Conservation (phyloP, 2,329 filamentous ascomycete genomes). For the Cladophialophora exuberans region DNA sequence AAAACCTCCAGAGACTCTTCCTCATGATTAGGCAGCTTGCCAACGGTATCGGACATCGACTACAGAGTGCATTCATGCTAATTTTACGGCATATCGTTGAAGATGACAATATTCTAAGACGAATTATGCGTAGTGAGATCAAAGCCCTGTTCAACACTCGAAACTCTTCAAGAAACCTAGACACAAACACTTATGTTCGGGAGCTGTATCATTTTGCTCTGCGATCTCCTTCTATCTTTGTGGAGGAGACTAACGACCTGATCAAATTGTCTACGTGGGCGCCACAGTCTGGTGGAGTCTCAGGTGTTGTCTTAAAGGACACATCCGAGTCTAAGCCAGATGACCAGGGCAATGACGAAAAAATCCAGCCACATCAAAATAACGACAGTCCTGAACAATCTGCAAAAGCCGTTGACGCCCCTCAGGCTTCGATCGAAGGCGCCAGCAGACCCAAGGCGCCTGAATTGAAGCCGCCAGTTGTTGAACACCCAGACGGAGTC, state of each 20-base stretch:
- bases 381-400: constrained; percentile 14
- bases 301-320: constrained; percentile 40
- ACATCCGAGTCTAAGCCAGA: constrained; percentile 44
- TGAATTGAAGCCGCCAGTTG: constrained; percentile 78
- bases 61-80: constrained; percentile 74
- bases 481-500: constrained; percentile 92
- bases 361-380: constrained; percentile 2
- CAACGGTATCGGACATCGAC: constrained; percentile 73
- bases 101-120: constrained; percentile 85
- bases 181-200: constrained; percentile 74
- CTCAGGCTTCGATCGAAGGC: constrained; percentile 23
- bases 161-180: constrained; percentile 58
- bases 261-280: constrained; percentile 61
- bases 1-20: constrained; percentile 86
- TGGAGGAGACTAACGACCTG: constrained; percentile 84
- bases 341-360: constrained; percentile 38
- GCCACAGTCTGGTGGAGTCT: constrained; percentile 13
- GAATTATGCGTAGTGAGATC: constrained; percentile 91
- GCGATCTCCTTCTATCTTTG: constrained; percentile 81
- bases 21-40: constrained; percentile 94
- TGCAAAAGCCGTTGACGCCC: constrained; percentile 32
- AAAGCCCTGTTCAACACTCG: constrained; percentile 70
- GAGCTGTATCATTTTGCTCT: constrained; percentile 78
- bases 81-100: constrained; percentile 91
- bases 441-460: constrained; percentile 56